phyloP scores from a whole-genome alignment of 352 stramenopile species.

The Discostella stelligera region DNA sequence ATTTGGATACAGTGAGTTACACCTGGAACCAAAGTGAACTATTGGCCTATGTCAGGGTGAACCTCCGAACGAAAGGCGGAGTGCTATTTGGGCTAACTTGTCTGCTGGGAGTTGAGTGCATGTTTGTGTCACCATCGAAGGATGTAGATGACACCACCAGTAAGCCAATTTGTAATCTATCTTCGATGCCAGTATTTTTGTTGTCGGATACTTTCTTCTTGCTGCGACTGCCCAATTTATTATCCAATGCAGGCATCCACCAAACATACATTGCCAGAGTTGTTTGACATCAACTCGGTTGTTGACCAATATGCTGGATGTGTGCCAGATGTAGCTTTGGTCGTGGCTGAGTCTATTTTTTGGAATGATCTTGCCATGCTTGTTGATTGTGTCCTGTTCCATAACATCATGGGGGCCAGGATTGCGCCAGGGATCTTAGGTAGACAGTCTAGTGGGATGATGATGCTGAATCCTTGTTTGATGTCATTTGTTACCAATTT shows the following conservation, averaged over 20 bases:
- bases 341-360: no score
- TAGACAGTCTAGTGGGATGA: neutral
- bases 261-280: conserved; percentile 6
- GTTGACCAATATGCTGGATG: conserved; percentile 12
- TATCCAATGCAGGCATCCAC: neutral
- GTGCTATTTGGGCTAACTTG: conserved; percentile 11
- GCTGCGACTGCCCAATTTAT: neutral
- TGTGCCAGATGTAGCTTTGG: conserved; percentile 17
- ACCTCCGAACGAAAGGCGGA: conserved; percentile 28
- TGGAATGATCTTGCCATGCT: conserved; percentile 10
- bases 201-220: neutral
- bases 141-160: no score
- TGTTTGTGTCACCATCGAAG: conserved; percentile 4
- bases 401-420: conserved; percentile 21
- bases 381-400: conserved; percentile 18
- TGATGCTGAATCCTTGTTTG: conserved; percentile 3
- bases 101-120: conserved; percentile 19
- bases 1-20: no score
- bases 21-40: conserved; percentile 21
- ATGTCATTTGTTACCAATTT: neutral
- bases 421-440: neutral
- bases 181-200: conserved; percentile 5
- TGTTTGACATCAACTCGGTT: conserved; percentile 7
- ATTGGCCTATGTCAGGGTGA: no score
- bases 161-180: no score